Evolutionary conservation across 305 asterid genomes (phyloP), one percentile per base, ranked within the genome.

Genomic region (Fraxinus latifolia): DNA sequence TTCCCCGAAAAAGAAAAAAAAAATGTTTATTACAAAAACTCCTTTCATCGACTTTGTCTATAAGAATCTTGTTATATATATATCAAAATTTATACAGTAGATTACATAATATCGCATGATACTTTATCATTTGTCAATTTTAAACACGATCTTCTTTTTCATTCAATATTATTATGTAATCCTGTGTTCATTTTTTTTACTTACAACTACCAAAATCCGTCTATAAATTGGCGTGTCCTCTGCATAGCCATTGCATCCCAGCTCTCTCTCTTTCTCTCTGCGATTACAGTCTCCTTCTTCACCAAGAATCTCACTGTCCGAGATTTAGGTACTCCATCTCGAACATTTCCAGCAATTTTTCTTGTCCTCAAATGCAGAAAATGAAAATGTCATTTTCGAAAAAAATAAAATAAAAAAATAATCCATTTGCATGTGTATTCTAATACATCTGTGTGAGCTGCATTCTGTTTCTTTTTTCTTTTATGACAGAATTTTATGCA

Each of bases 251-350:
- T 77, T 83, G 82, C 86, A 82, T 80, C 89, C 78, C 79, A 71
- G 9, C 73, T 27, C 83, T 79, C 75, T 19, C 82, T 68, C 65
- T 14, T 55, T 27, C 83, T 79, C 80, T 21, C 80, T 58, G 53
- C 72, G 33, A 32, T 17, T 15, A 31, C 53, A 55, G 33, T 80
- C 44, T 44, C 86, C 86, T 50, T 79, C 82, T 58, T 74, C 80
- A 15, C 29, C 76, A 27, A 77, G 58, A 82, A 71, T 77, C 88
- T 78, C 42, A 83, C 36, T 34, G 7, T 42, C 72, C 82, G 82
- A 84, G 83, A 82, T 84, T 88, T 83, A 88, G 93, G 95, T 90
- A 89, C 82, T 68, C 32, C 58, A 31, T 76, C 67, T 0, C 67
- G 65, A 33, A 25, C 21, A 74, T 29, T 53, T 74, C 19, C 74